phyloP scores from a whole-genome alignment of 345 rosid genomes.

The Physaria fendleri region DNA sequence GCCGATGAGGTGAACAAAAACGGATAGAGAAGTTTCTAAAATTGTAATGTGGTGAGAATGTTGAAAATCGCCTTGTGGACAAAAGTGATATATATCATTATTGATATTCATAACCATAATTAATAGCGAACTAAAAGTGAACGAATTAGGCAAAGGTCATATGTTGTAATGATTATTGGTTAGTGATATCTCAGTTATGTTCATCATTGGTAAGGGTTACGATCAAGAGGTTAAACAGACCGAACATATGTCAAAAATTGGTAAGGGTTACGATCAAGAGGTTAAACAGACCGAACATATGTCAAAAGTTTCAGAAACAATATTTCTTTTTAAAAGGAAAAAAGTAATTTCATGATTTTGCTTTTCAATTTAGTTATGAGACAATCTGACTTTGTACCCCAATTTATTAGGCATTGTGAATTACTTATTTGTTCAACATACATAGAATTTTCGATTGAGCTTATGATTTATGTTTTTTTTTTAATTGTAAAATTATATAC shows the following conservation, averaged over 20 bases:
- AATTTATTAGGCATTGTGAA: background rate
- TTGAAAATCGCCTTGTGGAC: conserved; percentile 14
- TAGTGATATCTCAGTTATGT: conserved; percentile 18
- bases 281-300: conserved; percentile 21
- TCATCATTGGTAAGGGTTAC: conserved; percentile 27
- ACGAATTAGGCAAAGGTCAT: conserved; percentile 17
- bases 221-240: conserved; percentile 19
- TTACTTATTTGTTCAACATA: background rate
- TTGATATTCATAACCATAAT: conserved; percentile 9
- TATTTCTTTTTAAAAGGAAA: background rate
- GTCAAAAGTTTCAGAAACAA: conserved; percentile 17
- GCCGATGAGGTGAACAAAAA: background rate
- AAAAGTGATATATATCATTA: conserved; percentile 17
- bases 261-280: conserved; percentile 9
- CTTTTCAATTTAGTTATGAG: conserved; percentile 15
- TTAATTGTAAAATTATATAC: too few species aligned
- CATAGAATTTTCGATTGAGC: background rate
- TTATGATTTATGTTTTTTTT: background rate
- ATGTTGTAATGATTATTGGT: conserved; percentile 27
- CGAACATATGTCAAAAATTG: conserved; percentile 25
- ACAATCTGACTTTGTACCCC: conserved; percentile 1
- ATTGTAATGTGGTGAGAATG: conserved; percentile 9
- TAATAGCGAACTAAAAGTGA: conserved; percentile 23
- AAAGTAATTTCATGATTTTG: conserved; percentile 21
- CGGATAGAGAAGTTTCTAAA: background rate